A percentile compares a stretch with the other conserved stretches of the same genome.
Evolutionary conservation across 805 yeast genomes (phyloP).

Genomic region (Teunomyces tritomae): DNA sequence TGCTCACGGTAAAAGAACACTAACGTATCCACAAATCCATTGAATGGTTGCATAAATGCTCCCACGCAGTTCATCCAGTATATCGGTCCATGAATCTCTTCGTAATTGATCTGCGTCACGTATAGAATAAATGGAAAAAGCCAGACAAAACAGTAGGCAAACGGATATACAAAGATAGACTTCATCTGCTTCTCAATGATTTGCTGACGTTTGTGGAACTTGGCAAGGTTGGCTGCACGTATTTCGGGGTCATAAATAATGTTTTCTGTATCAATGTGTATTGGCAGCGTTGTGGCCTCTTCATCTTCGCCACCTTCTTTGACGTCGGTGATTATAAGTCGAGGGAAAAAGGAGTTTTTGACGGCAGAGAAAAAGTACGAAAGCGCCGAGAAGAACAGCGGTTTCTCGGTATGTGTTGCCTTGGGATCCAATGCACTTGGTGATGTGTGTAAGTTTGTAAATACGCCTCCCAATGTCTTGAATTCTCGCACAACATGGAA

Average conservation of each 20-base stretch:
- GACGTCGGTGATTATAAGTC: constrained; percentile 26
- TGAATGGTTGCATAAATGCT: constrained; percentile 78
- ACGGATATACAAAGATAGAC: constrained; percentile 78
- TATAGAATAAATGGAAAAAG: constrained; percentile 71
- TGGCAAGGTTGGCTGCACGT: constrained; percentile 58
- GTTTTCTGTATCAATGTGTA: constrained; percentile 17
- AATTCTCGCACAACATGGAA: constrained; percentile 66
- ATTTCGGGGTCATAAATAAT: constrained; percentile 36
- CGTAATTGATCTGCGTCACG: constrained; percentile 52
- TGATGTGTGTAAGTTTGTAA: constrained; percentile 29
- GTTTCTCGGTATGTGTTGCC: constrained; percentile 13
- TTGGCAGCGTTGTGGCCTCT: constrained; percentile 16
- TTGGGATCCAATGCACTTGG: constrained; percentile 11
- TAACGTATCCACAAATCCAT: constrained; percentile 71
- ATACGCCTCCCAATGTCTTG: constrained; percentile 49
- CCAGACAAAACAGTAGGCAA: constrained; percentile 81
- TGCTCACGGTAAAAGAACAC: constrained; percentile 76
- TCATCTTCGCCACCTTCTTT: constrained; percentile 28
- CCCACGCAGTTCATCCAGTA: constrained; percentile 64
- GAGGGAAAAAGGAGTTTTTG: constrained; percentile 24
- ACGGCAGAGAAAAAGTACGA: constrained; percentile 24
- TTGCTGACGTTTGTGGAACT: constrained; percentile 60
- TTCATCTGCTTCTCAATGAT: constrained; percentile 76
- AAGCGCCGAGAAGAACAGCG: constrained; percentile 29
- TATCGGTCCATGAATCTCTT: constrained; percentile 47